Percentiles rank a stretch among this genome's conserved stretches.
Conservation (phyloP, 192 early-diverging fungal species). For the Coemansia sp. region DNA sequence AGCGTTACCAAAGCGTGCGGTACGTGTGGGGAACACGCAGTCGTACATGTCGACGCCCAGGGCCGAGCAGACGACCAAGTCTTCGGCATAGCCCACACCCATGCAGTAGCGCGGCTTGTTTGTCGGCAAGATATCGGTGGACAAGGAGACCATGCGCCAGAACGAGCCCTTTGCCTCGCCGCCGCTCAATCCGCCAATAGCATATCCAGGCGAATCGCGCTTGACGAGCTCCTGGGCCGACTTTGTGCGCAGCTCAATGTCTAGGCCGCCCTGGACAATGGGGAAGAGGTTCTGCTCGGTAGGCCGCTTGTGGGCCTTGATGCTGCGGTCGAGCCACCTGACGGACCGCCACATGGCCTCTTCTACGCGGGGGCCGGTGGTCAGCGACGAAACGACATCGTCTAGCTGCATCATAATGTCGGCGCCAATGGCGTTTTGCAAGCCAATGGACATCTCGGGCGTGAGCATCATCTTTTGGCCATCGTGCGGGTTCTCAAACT, state of each 20-base stretch:
- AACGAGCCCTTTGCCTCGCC: slow-evolving; percentile 85
- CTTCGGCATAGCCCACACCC: slow-evolving; percentile 85
- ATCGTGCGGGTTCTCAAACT: slow-evolving; percentile 83
- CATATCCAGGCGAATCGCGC: slow-evolving; percentile 79
- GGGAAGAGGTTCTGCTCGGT: slow-evolving; percentile 81
- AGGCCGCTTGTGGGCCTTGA: slow-evolving; percentile 68
- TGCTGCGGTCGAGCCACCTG: slow-evolving; percentile 84
- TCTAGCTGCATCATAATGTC: slow-evolving; percentile 94
- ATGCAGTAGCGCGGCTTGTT: slow-evolving; percentile 89
- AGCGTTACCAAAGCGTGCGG: slow-evolving; percentile 86
- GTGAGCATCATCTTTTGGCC: slow-evolving; percentile 78
- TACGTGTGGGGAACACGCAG: slow-evolving; percentile 87
- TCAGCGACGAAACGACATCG: slow-evolving; percentile 82
- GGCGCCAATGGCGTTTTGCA: slow-evolving; percentile 85
- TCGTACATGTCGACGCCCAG: slow-evolving; percentile 91
- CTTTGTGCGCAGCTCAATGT: slow-evolving; percentile 63
- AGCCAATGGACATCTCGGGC: slow-evolving; percentile 79
- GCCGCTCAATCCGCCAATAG: slow-evolving; percentile 82
- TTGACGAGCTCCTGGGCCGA: slow-evolving; percentile 79
- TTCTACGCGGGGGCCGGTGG: slow-evolving; percentile 77
- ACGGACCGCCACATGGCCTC: slow-evolving; percentile 89
- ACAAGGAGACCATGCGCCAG: slow-evolving; percentile 79
- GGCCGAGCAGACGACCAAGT: slow-evolving; percentile 81
- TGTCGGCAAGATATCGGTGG: slow-evolving; percentile 76
- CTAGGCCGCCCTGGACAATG: slow-evolving; percentile 84